Percentiles rank a stretch among this genome's conserved stretches.
These are phyloP conservation scores for Yamadazyma dendronema DNA, from an alignment of 1,139 yeast species.

Conservation along the genomic window DNA sequence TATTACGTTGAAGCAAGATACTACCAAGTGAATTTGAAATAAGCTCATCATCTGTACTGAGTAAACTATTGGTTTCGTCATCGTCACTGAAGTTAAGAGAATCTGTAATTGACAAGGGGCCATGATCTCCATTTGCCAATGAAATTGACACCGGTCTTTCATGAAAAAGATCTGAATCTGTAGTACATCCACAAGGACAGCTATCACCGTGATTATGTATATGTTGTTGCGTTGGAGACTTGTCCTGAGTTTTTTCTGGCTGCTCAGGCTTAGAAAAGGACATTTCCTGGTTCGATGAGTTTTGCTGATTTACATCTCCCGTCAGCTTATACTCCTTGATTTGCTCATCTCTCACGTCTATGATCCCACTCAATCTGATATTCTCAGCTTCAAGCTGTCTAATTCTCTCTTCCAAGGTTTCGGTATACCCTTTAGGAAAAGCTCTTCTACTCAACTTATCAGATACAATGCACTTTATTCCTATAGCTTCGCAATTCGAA, in stretches of 20 bases:
- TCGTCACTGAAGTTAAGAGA: conserved; percentile 51
- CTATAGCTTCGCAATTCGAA: conserved; percentile 42
- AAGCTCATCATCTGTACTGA: conserved; percentile 30
- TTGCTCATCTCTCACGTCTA: conserved; percentile 64
- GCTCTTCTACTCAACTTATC: conserved; percentile 46
- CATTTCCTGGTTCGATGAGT: too few relatives aligned
- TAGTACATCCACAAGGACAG: conserved; percentile 54
- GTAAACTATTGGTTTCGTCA: conserved; percentile 35
- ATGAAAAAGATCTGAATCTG: conserved; percentile 52
- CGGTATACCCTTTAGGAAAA: conserved; percentile 51
- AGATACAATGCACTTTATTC: conserved; percentile 45
- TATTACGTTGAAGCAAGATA: conserved; percentile 18
- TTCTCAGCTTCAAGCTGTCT: conserved; percentile 47
- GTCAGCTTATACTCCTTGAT: conserved; percentile 28
- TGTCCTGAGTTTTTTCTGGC: neutral
- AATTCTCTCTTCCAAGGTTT: conserved; percentile 45
- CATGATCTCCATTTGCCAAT: conserved; percentile 41
- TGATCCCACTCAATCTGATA: conserved; percentile 43
- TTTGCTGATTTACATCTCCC: too few relatives aligned
- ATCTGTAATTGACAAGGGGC: conserved; percentile 30
- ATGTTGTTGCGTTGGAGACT: conserved; percentile 1
- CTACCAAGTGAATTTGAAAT: conserved; percentile 16
- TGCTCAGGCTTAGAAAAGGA: too few relatives aligned
- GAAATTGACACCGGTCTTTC: conserved; percentile 61
- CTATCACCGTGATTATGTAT: conserved; percentile 45